phyloP scores from a whole-genome alignment of 2,329 filamentous ascomycete genomes.

The Ophiostoma ulmi region DNA sequence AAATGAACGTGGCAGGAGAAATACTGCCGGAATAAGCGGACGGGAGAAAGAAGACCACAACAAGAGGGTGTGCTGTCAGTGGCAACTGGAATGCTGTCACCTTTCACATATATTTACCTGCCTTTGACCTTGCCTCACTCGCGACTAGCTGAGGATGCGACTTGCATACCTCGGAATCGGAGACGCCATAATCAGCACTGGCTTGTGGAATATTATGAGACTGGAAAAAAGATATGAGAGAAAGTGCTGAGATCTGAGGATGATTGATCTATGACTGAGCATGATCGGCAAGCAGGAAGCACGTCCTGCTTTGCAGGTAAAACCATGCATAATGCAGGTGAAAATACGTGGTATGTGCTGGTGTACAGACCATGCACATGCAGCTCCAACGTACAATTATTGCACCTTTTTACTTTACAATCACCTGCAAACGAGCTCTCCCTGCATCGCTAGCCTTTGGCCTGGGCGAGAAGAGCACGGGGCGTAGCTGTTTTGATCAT shows the following conservation, averaged over 20 bases:
- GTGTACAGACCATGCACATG: not conserved
- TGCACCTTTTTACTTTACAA: not conserved
- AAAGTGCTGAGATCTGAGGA: too few species aligned
- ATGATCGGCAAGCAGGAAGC: not conserved
- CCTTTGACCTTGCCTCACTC: not conserved
- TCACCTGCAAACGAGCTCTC: slow-evolving; percentile 3
- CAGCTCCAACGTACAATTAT: not conserved
- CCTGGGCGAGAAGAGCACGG: slow-evolving; percentile 2
- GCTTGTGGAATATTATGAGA: slow-evolving; percentile 4
- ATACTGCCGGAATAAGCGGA: not conserved
- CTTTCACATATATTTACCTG: not conserved
- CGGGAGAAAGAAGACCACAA: not conserved
- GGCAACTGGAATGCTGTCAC: not conserved
- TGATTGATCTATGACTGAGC: not conserved
- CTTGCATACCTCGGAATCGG: not conserved
- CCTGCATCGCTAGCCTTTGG: not conserved
- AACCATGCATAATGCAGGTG: not conserved
- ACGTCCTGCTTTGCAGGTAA: not conserved
- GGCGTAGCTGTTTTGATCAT: slow-evolving; percentile 7
- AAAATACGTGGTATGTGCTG: not conserved
- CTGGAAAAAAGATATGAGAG: not conserved
- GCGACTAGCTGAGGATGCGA: not conserved
- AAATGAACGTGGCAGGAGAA: not conserved
- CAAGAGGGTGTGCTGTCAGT: not conserved
- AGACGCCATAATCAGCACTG: slow-evolving; percentile 1